Evolutionary conservation across 345 rosid species (phyloP), one percentile per base, ranked within the genome.

Genomic region (Pistacia atlantica): DNA sequence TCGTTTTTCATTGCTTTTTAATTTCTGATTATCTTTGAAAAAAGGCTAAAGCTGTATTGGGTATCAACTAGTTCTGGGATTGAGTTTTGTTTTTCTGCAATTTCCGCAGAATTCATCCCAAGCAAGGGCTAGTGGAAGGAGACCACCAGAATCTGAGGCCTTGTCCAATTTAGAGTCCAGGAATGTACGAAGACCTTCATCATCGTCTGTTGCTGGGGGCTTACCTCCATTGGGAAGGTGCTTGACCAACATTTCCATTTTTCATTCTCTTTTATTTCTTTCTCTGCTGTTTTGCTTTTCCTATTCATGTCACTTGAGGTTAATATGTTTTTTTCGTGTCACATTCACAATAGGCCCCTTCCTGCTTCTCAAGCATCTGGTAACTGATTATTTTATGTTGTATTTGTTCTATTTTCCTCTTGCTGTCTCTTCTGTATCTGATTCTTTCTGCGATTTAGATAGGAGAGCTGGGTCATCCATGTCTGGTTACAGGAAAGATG

Each of bases 151-250:
- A 82, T 78, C 83, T 0, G 91, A 90, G 78, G 85, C 88, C 4
- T 67, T 87, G 22, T 77, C 92, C 75, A 84, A 84, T 81, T 79
- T 87, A 69, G 97, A 93, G 38, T 81, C 91, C 25, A 89, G 97
- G 69, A 91, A 88, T 71, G 69, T 64, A 51, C 81, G 97, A 68
- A 90, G 97, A 68, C 85, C 91, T 74, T 86, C 92, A 14, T 84
- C 95, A 28, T 89, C 93, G 69, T 86, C 95, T 79, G 92, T 93
- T 78, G 93, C 94, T 69, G 93, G 95, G 76, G 95, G 90, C 79
- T 86, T 92, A 81, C 99, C 99, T 74, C 98, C 98, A 49, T 49
- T 81, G n/a, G 93, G 92, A 90, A 93, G 97, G 97, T 96, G 82
- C 80, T 54, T 77, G 42, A 61, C 75, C 74, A 71, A 4, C 62